A percentile compares a stretch with the other conserved stretches of the same genome.
Evolutionary conservation across 495 filamentous ascomycete species (phyloP).

Genomic region (Margaritispora aquatica): DNA sequence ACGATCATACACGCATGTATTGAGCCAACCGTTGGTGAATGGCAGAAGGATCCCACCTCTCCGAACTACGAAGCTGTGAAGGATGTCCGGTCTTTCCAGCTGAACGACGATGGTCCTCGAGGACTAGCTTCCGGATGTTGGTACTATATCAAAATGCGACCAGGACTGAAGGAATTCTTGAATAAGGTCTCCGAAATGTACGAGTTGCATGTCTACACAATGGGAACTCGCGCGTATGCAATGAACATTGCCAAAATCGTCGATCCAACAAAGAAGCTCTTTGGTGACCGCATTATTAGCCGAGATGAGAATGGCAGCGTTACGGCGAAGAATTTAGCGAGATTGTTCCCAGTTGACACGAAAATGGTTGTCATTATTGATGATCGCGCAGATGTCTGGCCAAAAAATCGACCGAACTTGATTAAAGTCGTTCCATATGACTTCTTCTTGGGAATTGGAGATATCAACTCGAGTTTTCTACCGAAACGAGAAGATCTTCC

Average conservation of each 20-base stretch:
- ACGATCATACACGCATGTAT: slow-evolving; percentile 98
- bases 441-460: slow-evolving; percentile 96
- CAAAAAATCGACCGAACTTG: slow-evolving; percentile 83
- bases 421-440: slow-evolving; percentile 94
- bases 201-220: slow-evolving; percentile 97
- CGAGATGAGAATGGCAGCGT: slow-evolving; percentile 94
- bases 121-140: slow-evolving; percentile 60
- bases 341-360: slow-evolving; percentile 92
- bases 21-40: slow-evolving; percentile 92
- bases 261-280: slow-evolving; percentile 83
- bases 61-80: slow-evolving; percentile 90
- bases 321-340: slow-evolving; percentile 80
- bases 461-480: slow-evolving; percentile 97
- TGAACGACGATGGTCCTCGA: slow-evolving; percentile 74
- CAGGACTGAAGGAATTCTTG: slow-evolving; percentile 79
- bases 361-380: slow-evolving; percentile 99
- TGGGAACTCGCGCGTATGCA: slow-evolving; percentile 95
- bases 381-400: slow-evolving; percentile 96
- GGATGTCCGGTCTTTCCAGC: slow-evolving; percentile 79
- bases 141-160: slow-evolving; percentile 99
- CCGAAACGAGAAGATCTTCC: slow-evolving; percentile 79
- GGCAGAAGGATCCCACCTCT: slow-evolving; percentile 80
- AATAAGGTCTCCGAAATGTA: slow-evolving; percentile 72
- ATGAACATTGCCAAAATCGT: slow-evolving; percentile 87
- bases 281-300: slow-evolving; percentile 91